Evolutionary conservation across 768 basidiomycete genomes (phyloP).

Genomic region (Mycena polygramma): DNA sequence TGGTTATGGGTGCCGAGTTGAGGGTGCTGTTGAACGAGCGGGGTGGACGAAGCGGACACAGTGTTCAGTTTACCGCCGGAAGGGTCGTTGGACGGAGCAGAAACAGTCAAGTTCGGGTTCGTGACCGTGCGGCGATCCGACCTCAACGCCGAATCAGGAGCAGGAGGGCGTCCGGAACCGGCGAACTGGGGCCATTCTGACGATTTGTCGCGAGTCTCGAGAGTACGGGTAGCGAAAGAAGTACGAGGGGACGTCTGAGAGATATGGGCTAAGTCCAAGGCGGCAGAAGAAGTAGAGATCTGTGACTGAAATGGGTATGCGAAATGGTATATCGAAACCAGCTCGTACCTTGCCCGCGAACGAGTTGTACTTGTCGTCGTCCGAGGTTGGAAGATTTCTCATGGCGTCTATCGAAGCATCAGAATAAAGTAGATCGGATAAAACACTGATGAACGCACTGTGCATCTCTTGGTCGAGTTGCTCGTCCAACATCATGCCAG

Average conservation of each 20-base stretch:
- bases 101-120: constrained; percentile 77
- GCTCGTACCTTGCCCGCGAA: constrained; percentile 73
- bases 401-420: constrained; percentile 75
- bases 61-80: constrained; percentile 57
- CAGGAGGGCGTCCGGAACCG: constrained; percentile 61
- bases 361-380: constrained; percentile 86
- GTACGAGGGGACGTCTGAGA: constrained; percentile 83
- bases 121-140: constrained; percentile 80
- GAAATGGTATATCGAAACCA: not conserved
- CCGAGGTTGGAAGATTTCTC: constrained; percentile 87
- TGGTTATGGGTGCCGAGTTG: constrained; percentile 58
- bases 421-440: constrained; percentile 26
- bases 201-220: constrained; percentile 76
- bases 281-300: constrained; percentile 91
- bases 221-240: constrained; percentile 65
- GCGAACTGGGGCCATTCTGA: constrained; percentile 97
- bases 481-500: constrained; percentile 93
- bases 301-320: constrained; percentile 43
- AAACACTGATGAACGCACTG: constrained; percentile 65
- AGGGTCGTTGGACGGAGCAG: constrained; percentile 66
- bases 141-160: constrained; percentile 70
- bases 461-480: constrained; percentile 96
- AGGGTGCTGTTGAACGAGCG: constrained; percentile 72
- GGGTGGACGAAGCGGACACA: constrained; percentile 73
- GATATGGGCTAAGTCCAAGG: constrained; percentile 91